Conservation (phyloP, 495 filamentous ascomycete genomes). For the Penicillium parvum region DNA sequence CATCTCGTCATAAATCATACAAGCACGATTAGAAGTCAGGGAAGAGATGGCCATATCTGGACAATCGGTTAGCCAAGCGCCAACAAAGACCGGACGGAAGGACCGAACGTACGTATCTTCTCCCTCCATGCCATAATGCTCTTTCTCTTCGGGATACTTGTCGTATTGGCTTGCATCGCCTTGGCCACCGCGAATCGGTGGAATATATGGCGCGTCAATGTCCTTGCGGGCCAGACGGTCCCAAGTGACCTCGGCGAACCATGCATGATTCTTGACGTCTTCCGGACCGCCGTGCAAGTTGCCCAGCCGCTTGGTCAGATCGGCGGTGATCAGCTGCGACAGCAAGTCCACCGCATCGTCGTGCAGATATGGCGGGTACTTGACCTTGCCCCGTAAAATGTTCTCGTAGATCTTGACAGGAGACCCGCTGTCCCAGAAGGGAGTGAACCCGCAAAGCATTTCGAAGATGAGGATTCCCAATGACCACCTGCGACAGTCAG, state of each 20-base stretch:
- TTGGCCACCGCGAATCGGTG: conserved; percentile 87
- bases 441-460: conserved; percentile 98
- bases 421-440: conserved; percentile 96
- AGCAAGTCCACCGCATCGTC: conserved; percentile 91
- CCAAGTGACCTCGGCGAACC: conserved; percentile 98
- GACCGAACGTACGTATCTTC: conserved; percentile 70
- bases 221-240: conserved; percentile 89
- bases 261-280: conserved; percentile 91
- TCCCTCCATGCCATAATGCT: conserved; percentile 74
- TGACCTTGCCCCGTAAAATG: conserved; percentile 86
- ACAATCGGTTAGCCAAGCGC: conserved; percentile 11
- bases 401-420: conserved; percentile 99
- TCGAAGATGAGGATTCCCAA: conserved; percentile 97
- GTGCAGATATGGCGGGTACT: conserved; percentile 93
- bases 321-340: conserved; percentile 85
- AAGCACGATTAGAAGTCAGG: conserved; percentile 57
- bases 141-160: conserved; percentile 93
- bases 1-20: conserved; percentile 41
- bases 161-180: conserved; percentile 98
- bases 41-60: conserved; percentile 68
- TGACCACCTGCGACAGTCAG: conserved; percentile 71
- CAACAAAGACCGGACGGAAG: not conserved
- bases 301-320: conserved; percentile 90
- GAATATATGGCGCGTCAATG: conserved; percentile 96
- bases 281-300: conserved; percentile 89